A percentile compares a stretch with the other conserved stretches of the same genome.
Evolutionary conservation across 305 asterid genomes (phyloP).

Genomic region (Petunia hybrid): DNA sequence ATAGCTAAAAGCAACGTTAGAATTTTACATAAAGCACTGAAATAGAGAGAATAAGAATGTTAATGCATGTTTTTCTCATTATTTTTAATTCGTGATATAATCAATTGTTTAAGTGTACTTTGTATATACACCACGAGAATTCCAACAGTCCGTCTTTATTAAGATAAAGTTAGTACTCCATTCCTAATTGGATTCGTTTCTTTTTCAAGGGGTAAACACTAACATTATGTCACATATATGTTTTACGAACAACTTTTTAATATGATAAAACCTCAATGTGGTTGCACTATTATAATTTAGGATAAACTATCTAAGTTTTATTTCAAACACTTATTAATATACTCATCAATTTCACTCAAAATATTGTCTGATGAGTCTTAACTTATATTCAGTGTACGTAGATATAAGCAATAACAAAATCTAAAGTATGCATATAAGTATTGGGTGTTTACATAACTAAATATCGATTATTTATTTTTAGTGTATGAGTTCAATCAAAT

Average conservation of each 20-base stretch:
- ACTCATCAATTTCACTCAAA: too few species aligned
- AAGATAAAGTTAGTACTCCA: neutral
- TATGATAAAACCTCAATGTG: neutral
- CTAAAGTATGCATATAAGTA: too few species aligned
- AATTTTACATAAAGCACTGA: neutral
- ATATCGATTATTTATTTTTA: too few species aligned
- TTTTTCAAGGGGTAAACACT: neutral
- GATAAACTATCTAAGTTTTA: neutral
- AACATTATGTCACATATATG: neutral
- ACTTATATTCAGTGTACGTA: too few species aligned
- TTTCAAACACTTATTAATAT: too few species aligned
- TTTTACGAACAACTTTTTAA: neutral
- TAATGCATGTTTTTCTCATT: neutral
- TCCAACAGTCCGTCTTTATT: neutral
- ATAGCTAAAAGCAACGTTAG: neutral
- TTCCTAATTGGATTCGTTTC: neutral
- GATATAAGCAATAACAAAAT: too few species aligned
- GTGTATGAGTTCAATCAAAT: too few species aligned
- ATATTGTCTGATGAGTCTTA: too few species aligned
- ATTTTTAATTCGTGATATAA: neutral
- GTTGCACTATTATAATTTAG: neutral
- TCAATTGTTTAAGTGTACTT: neutral
- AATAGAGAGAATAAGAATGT: neutral
- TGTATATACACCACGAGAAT: slow-evolving; percentile 17
- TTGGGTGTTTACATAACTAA: too few species aligned